These are phyloP conservation scores for Microdochium paspali DNA, from an alignment of 2,329 filamentous ascomycete species.

Conservation along the genomic window DNA sequence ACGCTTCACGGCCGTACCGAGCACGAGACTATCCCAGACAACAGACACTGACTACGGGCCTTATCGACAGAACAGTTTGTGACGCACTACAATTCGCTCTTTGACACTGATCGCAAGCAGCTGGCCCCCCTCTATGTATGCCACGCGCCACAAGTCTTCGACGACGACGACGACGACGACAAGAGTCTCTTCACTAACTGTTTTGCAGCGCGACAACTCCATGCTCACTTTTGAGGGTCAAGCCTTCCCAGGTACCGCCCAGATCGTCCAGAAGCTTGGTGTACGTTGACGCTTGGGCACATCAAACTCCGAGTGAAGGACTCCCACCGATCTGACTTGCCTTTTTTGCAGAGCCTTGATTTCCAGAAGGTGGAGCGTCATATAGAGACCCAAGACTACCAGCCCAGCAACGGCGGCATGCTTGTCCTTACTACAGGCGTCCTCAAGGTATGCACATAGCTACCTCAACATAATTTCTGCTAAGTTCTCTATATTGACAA, in stretches of 20 bases:
- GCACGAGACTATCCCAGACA: conserved; percentile 1
- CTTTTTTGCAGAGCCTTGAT: conserved; percentile 4
- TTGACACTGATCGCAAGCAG: conserved; percentile 60
- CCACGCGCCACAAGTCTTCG: conserved; percentile 4
- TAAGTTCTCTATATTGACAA: no score
- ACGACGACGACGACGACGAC: no score
- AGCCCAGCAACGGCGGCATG: conserved; percentile 68
- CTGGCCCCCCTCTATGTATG: conserved; percentile 75
- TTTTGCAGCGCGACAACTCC: conserved; percentile 61
- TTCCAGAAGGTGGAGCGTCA: conserved; percentile 63
- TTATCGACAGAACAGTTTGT: conserved; percentile 68
- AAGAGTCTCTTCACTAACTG: conserved; percentile 1
- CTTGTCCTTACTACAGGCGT: conserved; percentile 77
- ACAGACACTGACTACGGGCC: conserved; percentile 7
- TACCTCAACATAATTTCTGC: not conserved
- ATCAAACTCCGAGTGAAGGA: no score
- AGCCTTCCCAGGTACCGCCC: conserved; percentile 50
- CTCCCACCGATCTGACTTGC: conserved; percentile 5
- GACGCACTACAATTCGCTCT: conserved; percentile 81
- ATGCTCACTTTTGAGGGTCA: conserved; percentile 88
- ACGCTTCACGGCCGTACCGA: no score
- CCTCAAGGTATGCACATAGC: not conserved
- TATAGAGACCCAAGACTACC: conserved; percentile 70
- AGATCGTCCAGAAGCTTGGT: conserved; percentile 71
- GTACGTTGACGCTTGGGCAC: conserved; percentile 56